A percentile compares a stretch with the other conserved stretches of the same genome.
These are phyloP conservation scores for Oryza punctata DNA, from an alignment of 176 grass and related monocot species.

Conservation along the genomic window DNA sequence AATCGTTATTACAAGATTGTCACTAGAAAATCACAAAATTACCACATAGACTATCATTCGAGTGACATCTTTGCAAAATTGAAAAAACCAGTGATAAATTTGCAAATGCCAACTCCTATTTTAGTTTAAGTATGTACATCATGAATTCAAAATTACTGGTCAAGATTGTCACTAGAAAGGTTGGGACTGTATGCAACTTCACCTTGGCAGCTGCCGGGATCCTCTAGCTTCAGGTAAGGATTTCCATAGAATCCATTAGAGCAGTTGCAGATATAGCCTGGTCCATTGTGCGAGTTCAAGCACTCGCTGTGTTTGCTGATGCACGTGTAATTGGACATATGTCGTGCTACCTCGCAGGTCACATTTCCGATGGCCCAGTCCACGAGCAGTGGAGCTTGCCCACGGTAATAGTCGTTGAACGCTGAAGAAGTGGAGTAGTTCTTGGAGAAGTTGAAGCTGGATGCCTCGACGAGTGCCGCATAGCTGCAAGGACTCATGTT, in stretches of 20 bases:
- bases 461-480: constrained; percentile 21
- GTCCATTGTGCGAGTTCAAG: not conserved
- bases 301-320: not conserved
- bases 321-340: not conserved
- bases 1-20: no score
- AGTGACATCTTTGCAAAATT: no score
- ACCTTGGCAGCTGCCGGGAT: no score
- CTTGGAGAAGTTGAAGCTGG: not conserved
- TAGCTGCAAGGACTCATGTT: constrained; percentile 33
- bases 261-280: not conserved
- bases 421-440: not conserved
- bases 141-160: no score
- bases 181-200: no score
- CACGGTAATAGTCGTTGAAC: not conserved
- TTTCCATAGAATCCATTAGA: not conserved
- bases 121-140: no score
- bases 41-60: no score
- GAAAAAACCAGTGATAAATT: no score
- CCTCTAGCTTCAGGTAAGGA: not conserved
- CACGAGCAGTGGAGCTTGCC: not conserved
- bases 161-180: no score
- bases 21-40: no score
- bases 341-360: not conserved
- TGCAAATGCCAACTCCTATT: no score
- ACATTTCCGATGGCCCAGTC: not conserved